Conservation (phyloP, 2,329 filamentous ascomycete species). For the Polychaeton citri region DNA sequence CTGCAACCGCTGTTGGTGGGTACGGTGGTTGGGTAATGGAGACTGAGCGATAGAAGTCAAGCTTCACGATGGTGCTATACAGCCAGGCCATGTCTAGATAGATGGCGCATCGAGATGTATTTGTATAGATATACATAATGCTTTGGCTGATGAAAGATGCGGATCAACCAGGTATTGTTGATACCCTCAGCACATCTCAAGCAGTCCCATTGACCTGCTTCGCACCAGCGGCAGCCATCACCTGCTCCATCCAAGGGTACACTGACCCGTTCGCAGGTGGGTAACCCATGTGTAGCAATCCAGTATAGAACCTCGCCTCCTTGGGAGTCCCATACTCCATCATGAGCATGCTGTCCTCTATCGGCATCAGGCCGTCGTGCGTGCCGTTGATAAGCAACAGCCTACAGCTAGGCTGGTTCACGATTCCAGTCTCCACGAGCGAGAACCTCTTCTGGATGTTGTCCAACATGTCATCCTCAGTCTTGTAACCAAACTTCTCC, state of each 20-base stretch:
- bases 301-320: conserved; percentile 50
- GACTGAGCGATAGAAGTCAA: too few species aligned
- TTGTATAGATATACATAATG: too few species aligned
- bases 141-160: too few species aligned
- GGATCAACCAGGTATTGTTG: too few species aligned
- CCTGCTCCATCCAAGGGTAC: conserved; percentile 49
- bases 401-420: conserved; percentile 42
- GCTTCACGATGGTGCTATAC: too few species aligned
- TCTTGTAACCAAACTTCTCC: conserved; percentile 48
- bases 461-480: conserved; percentile 41
- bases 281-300: conserved; percentile 55
- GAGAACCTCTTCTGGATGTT: conserved; percentile 49
- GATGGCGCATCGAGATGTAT: too few species aligned
- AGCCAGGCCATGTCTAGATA: too few species aligned
- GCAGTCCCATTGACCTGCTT: neutral
- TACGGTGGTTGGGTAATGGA: neutral
- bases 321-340: conserved; percentile 53
- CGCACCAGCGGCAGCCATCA: conserved; percentile 24
- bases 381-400: conserved; percentile 49
- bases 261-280: conserved; percentile 44
- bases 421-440: conserved; percentile 44
- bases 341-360: conserved; percentile 53
- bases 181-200: too few species aligned
- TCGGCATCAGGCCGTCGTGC: conserved; percentile 52
- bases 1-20: conserved; percentile 25